These are phyloP conservation scores for Taphrina sp. DNA, from an alignment of 1,139 yeast genomes.

Conservation along the genomic window DNA sequence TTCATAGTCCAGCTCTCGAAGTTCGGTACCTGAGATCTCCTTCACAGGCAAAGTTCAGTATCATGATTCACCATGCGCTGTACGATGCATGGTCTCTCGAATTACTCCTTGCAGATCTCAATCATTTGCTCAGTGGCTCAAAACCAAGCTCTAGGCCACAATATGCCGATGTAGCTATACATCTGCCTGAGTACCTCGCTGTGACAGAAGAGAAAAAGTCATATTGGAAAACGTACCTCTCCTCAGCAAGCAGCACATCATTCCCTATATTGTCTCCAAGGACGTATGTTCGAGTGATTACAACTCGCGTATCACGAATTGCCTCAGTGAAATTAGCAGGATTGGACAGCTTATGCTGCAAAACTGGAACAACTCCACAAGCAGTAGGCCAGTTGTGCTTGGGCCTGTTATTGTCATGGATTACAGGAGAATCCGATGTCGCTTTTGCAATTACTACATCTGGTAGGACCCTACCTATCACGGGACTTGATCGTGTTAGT, in stretches of 20 bases:
- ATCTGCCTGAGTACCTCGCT: conserved; percentile 4
- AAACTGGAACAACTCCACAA: conserved; percentile 31
- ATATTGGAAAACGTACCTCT: conserved; percentile 35
- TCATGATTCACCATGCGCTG: conserved; percentile 38
- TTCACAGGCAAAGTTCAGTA: not conserved
- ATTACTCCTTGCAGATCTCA: conserved; percentile 33
- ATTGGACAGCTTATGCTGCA: conserved; percentile 14
- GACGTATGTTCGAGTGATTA: not conserved
- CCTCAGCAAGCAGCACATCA: not conserved
- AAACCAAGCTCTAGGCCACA: conserved; percentile 10
- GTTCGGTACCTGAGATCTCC: not conserved
- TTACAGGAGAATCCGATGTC: conserved; percentile 20
- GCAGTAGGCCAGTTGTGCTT: conserved; percentile 37
- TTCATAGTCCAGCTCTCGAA: conserved; percentile 34
- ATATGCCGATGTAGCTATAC: conserved; percentile 7
- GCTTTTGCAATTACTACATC: conserved; percentile 37
- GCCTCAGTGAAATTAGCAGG: not conserved
- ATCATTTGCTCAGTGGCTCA: not conserved
- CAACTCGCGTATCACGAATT: not conserved
- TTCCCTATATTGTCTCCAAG: conserved; percentile 10
- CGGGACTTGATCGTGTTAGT: conserved; percentile 28
- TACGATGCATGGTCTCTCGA: conserved; percentile 41
- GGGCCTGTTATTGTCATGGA: conserved; percentile 33
- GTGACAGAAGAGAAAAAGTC: not conserved
- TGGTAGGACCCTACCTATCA: conserved; percentile 31